Base-by-base conservation (phyloP, 2,329 filamentous ascomycete genomes). In the Nothopassalora personata region DNA sequence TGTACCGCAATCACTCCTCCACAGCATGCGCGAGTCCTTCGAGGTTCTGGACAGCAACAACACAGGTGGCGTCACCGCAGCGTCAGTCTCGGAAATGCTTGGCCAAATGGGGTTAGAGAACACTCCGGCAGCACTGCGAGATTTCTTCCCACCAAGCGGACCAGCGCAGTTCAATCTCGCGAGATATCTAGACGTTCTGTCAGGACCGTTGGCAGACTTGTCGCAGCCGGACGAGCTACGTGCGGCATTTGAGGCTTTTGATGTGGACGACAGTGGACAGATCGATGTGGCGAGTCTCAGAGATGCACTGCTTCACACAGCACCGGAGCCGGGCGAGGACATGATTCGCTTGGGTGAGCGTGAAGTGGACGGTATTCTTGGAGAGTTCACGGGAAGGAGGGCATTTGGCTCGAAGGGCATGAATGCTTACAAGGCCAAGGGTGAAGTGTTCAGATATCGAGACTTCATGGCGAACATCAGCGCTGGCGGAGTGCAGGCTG, bases 261-360 rank as follows among this genome's bases (percentile, higher is more conserved):
- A 99, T 70, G 90, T 96, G 62, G 91, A 96, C 63, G 94, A 99
- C 72, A 94, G 89, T 68, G 94, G 94, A 3, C 91, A 97, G 74
- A 86, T 97, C 43, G 91, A 97, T 71, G 77, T 96, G 19, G 82
- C 78, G 0, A 91, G 96, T 73, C 76, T 99, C 62, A 85, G 89
- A 49, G 90, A 94, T 66, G 91, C 93, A 0, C 74, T 99, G 48
- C 75, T 97, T 45, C 84, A 91, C 65, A 96, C 91, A 0, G 85
- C 86, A 0, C 90, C 91, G 0, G 91, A 96, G 66, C 80, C 83
- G 0, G 90, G 89, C 18, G 82, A 85, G 43, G 69, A 70, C 79
- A 61, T 62, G 53, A 56, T 78, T 43, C 75, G 82, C 0, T 74
- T 95, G 64, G 87, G 84, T 0, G 83, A 87, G 54, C 76, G 80